Percentiles rank a stretch among this genome's conserved stretches.
Conservation (phyloP, 2,329 filamentous ascomycete genomes). For the Monilinia vaccinii-corymbosi region DNA sequence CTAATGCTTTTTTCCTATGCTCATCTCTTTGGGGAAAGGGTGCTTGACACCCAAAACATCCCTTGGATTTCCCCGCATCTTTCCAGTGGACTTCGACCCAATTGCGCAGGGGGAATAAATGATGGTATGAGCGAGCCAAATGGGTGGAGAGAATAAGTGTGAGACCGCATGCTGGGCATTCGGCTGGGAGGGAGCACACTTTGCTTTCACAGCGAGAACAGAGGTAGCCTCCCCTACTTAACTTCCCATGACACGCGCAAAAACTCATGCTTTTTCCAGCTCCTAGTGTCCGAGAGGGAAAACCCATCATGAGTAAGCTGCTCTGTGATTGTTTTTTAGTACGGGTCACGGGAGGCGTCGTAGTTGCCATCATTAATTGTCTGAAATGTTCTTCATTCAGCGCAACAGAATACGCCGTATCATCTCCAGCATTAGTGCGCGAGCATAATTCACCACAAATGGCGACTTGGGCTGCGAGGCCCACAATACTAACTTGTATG, state of each 20-base stretch:
- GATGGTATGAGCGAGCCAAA: slow-evolving; percentile 84
- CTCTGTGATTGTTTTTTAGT: slow-evolving; percentile 49
- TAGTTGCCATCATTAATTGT: slow-evolving; percentile 80
- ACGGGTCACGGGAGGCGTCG: slow-evolving; percentile 79
- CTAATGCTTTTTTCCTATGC: slow-evolving; percentile 26
- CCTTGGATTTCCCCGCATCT: slow-evolving; percentile 43
- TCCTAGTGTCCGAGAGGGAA: slow-evolving; percentile 77
- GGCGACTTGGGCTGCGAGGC: slow-evolving; percentile 81
- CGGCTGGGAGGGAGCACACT: slow-evolving; percentile 81
- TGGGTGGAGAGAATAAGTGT: slow-evolving; percentile 93
- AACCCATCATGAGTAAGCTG: slow-evolving; percentile 92
- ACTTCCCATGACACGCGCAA: slow-evolving; percentile 83
- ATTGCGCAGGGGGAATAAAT: slow-evolving; percentile 81
- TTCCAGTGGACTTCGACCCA: slow-evolving; percentile 87
- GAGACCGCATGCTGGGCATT: slow-evolving; percentile 84
- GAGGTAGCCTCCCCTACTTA: slow-evolving; percentile 75
- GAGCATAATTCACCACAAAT: slow-evolving; percentile 84
- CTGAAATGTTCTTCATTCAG: slow-evolving; percentile 81
- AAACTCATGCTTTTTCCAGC: slow-evolving; percentile 56
- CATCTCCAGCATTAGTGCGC: slow-evolving; percentile 78
- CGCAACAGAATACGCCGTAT: slow-evolving; percentile 69
- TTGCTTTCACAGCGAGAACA: slow-evolving; percentile 84
- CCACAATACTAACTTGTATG: slow-evolving; percentile 82
- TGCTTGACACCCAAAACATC: slow-evolving; percentile 72
- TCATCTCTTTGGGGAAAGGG: slow-evolving; percentile 15